Base-by-base conservation (phyloP, 345 rosid species). In the Theobroma cacao region DNA sequence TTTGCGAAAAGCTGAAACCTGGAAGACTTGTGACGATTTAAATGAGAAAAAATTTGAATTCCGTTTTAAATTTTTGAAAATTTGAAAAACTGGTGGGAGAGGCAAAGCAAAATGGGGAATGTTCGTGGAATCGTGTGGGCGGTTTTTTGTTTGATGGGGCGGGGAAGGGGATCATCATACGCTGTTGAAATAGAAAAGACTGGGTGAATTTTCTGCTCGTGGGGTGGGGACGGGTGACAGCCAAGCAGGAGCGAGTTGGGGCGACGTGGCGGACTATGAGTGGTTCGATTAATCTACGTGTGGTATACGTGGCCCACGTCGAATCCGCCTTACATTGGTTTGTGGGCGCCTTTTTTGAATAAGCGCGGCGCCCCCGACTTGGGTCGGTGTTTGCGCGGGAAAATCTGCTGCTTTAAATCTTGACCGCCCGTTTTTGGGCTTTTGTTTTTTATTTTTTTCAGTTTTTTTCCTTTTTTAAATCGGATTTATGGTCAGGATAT, bases 321-420 rank as follows among this genome's bases (percentile, higher is more conserved):
- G 26, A n/a, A 2, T n/a, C 76, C 59, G 43, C 30, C 74, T 66
- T 71, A 7, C 43, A 12, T 52, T 66, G 22, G 43, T 53, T 80
- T 3, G 0, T 22, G 15, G 2, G 3, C 7, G 3, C 24, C 24
- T 5, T 58, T 73, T 80, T 78, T 82, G 79, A 71, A 80, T 18
- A 11, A n/a, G 81, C n/a, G 78, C 80, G 86, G 84, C 78, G 77
- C 81, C 61, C 79, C 61, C 79, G 40, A 63, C 24, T 64, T 33
- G 48, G 20, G 76, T 74, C 75, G 81, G 83, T 65, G 81, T 75
- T 87, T 81, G 80, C 81, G 90, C 87, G 89, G 90, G 89, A 87
- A 75, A 78, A 2, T 20, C 5, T 14, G 69, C 28, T 66, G 60
- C 18, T 40, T 69, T 74, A 31, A 75, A 79, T 78, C 30, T 24